Evolutionary conservation across 352 stramenopile genomes (phyloP).

Genomic region (Blastocystis sp.): DNA sequence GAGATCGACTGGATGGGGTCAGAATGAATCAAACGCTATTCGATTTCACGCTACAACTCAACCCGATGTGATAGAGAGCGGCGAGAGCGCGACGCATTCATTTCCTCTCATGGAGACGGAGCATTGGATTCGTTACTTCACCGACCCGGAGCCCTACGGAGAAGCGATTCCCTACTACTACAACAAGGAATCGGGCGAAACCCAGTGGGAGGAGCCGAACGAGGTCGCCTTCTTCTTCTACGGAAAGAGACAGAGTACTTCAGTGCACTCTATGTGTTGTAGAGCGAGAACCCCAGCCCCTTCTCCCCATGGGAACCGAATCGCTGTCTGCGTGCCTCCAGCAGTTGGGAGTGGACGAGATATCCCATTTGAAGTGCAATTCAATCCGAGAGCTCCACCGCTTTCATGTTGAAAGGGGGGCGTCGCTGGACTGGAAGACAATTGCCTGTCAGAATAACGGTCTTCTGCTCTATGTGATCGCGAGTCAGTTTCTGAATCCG

Average conservation of each 20-base stretch:
- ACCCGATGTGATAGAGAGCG: no score
- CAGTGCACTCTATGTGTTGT: background rate
- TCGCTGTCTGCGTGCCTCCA: background rate
- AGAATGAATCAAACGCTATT: no score
- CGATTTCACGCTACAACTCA: no score
- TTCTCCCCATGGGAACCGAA: background rate
- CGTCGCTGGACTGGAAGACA: slow-evolving; percentile 4
- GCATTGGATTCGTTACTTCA: slow-evolving; percentile 62
- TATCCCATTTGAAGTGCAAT: slow-evolving; percentile 35
- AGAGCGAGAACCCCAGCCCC: background rate
- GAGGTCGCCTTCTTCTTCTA: slow-evolving; percentile 28
- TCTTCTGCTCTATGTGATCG: slow-evolving; percentile 17
- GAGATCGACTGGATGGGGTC: no score
- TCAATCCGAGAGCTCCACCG: slow-evolving; percentile 23
- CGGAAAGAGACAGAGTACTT: slow-evolving; percentile 3
- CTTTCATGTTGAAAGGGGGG: background rate
- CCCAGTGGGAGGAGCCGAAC: slow-evolving; percentile 52
- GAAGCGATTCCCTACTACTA: slow-evolving; percentile 58
- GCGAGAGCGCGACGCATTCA: no score
- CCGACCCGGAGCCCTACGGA: slow-evolving; percentile 15
- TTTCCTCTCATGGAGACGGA: slow-evolving; percentile 40
- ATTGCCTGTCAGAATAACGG: slow-evolving; percentile 12
- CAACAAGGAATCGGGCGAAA: slow-evolving; percentile 50
- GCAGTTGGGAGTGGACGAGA: slow-evolving; percentile 39
- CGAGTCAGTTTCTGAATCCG: slow-evolving; percentile 51